Conservation (phyloP, 2,329 filamentous ascomycete genomes). For the Colletotrichum spaethianum region DNA sequence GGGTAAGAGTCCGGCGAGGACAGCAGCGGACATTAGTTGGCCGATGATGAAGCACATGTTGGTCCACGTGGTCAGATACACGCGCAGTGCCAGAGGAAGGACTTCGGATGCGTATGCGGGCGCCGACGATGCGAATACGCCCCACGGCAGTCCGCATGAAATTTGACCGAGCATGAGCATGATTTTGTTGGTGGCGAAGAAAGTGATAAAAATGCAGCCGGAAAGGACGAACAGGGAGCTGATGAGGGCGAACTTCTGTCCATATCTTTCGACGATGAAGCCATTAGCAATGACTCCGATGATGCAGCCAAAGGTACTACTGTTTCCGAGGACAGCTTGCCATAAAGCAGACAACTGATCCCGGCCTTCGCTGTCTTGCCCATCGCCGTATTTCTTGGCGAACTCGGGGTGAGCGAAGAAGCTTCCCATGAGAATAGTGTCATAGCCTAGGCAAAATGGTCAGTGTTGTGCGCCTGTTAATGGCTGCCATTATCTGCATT, state of each 20-base stretch:
- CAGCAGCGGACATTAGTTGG: slow-evolving; percentile 56
- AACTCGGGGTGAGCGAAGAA: slow-evolving; percentile 50
- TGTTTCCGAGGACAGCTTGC: slow-evolving; percentile 60
- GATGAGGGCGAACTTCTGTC: slow-evolving; percentile 56
- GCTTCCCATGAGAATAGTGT: slow-evolving; percentile 44
- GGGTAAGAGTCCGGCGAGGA: slow-evolving; percentile 54
- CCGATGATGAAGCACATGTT: slow-evolving; percentile 61
- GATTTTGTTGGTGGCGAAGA: slow-evolving; percentile 52
- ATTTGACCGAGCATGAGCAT: slow-evolving; percentile 54
- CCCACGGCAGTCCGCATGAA: slow-evolving; percentile 55
- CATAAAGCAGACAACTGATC: slow-evolving; percentile 58
- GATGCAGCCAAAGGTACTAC: slow-evolving; percentile 58
- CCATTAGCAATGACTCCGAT: slow-evolving; percentile 61
- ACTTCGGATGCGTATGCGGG: slow-evolving; percentile 64
- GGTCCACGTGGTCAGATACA: slow-evolving; percentile 60
- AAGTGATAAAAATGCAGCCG: slow-evolving; percentile 55
- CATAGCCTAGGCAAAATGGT: slow-evolving; percentile 23
- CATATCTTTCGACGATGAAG: slow-evolving; percentile 53
- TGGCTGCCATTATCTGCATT: background rate
- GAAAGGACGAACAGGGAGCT: slow-evolving; percentile 51
- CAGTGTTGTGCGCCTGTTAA: background rate
- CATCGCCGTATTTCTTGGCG: slow-evolving; percentile 46
- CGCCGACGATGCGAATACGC: slow-evolving; percentile 59
- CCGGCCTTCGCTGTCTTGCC: slow-evolving; percentile 42
- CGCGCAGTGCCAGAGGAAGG: slow-evolving; percentile 55